Base-by-base conservation (phyloP, 805 yeast genomes). In the Yarrowia sp. region DNA sequence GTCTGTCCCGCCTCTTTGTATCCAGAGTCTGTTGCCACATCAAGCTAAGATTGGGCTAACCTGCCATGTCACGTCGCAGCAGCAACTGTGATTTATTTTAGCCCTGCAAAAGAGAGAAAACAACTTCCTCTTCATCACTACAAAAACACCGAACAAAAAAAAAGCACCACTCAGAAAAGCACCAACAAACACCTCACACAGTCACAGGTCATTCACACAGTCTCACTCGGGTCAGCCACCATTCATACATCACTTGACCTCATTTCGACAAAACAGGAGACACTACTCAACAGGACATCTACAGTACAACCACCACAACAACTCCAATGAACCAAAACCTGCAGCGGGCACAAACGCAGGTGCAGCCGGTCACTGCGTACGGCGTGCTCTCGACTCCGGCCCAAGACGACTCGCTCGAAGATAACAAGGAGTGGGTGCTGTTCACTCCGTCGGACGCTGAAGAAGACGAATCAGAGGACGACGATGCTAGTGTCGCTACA, bases 381-480 rank as follows among this genome's bases (percentile, higher is more conserved):
- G 61, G 61, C 9, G 61, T 55, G 15, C 47, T 55, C 4, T 55
- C 47, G 5, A 31, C 61, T 13, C 61, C 61, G 22, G 32, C 61
- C 28, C 43, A 31, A 6, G 47, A 55, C 31, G 47, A 55, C 38
- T 1, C 58, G 3, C 60, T 67, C 8, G 68, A 64, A 36, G 70
- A 66, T 13, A 69, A 68, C 64, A 69, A 70, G 65, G 79, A 75
- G 62, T 77, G 80, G 80, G 77, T 77, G 13, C 69, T 77, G 50
- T 77, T 77, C 67, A 72, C 78, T 28, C 78, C 79, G 1, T 73
- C 43, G 17, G 66, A 35, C n/a, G 65, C 66, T 3, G 67, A 61
- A 17, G 66, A 60, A 10, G 68, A 22, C 28, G 28, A 64, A 39
- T 66, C 67, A 9, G 68, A 65, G 8, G 66, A 65, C 22, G 70